Percentiles rank a stretch among this genome's conserved stretches.
These are phyloP conservation scores for Leptoxyphium fumago DNA, from an alignment of 2,329 filamentous ascomycete species.

Conservation along the genomic window DNA sequence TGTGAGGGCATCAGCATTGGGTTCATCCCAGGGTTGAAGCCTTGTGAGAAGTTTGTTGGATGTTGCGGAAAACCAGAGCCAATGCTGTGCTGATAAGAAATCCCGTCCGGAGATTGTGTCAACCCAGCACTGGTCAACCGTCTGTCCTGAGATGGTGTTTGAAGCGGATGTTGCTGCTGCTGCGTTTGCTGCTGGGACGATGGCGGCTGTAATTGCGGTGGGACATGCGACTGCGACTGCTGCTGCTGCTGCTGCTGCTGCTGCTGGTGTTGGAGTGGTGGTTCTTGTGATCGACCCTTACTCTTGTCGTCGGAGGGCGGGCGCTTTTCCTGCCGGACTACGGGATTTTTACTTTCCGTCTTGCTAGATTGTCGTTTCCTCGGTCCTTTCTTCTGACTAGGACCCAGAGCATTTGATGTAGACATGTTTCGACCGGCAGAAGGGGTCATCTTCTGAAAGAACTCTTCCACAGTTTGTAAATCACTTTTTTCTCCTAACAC, in stretches of 20 bases:
- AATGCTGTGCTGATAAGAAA: slow-evolving; percentile 4
- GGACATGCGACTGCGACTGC: no score
- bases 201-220: slow-evolving; percentile 1
- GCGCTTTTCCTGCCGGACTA: slow-evolving; percentile 4
- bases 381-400: slow-evolving; percentile 15
- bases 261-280: slow-evolving; percentile 10
- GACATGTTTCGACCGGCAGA: slow-evolving; percentile 29
- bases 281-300: slow-evolving; percentile 9
- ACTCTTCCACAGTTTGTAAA: slow-evolving; percentile 87
- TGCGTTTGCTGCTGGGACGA: slow-evolving; percentile 10
- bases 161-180: slow-evolving; percentile 3
- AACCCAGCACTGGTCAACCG: neutral
- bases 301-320: slow-evolving; percentile 5
- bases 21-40: slow-evolving; percentile 17
- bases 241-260: neutral
- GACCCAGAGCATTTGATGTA: neutral
- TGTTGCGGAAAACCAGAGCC: slow-evolving; percentile 25
- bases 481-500: slow-evolving; percentile 80
- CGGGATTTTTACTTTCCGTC: slow-evolving; percentile 6
- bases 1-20: slow-evolving; percentile 15
- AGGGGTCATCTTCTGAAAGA: slow-evolving; percentile 68
- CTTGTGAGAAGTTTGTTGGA: slow-evolving; percentile 30
- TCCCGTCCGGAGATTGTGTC: neutral
- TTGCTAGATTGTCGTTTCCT: slow-evolving; percentile 18
- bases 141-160: neutral